phyloP scores from a whole-genome alignment of 495 filamentous ascomycete genomes.

The Recurvomyces mirabilis region DNA sequence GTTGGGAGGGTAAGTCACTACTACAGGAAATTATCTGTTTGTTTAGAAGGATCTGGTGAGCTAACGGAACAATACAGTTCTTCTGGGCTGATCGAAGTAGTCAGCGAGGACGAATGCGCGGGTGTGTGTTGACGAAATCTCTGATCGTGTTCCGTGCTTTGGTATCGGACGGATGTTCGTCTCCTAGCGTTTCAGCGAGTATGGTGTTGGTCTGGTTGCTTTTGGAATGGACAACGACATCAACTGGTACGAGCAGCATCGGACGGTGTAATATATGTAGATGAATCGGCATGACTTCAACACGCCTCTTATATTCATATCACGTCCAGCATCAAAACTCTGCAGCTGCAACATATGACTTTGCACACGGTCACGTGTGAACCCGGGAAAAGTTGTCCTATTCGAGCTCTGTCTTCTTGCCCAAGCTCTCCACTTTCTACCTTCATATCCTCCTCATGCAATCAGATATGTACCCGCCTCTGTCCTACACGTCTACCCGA shows the following conservation, averaged over 20 bases:
- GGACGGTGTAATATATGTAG: too few species aligned
- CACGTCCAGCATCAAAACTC: too few species aligned
- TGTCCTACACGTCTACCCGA: too few species aligned
- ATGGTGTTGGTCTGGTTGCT: constrained; percentile 7
- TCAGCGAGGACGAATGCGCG: background rate
- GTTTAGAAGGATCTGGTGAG: background rate
- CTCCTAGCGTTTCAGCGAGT: constrained; percentile 10
- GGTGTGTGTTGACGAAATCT: background rate
- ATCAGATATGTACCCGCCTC: constrained; percentile 2
- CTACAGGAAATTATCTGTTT: background rate
- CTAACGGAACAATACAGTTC: too few species aligned
- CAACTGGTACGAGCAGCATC: too few species aligned
- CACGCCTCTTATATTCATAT: too few species aligned
- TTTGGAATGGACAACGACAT: too few species aligned
- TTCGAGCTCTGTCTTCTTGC: background rate
- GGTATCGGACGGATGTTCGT: background rate
- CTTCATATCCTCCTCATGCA: background rate
- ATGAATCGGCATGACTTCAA: too few species aligned
- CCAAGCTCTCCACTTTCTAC: background rate
- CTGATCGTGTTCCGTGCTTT: background rate
- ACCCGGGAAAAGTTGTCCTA: too few species aligned
- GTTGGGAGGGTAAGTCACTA: constrained; percentile 44
- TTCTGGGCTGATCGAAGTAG: too few species aligned
- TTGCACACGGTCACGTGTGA: too few species aligned
- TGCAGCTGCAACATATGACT: too few species aligned